Base-by-base conservation (phyloP, 257 asterid genomes). In the Echites panduratus region DNA sequence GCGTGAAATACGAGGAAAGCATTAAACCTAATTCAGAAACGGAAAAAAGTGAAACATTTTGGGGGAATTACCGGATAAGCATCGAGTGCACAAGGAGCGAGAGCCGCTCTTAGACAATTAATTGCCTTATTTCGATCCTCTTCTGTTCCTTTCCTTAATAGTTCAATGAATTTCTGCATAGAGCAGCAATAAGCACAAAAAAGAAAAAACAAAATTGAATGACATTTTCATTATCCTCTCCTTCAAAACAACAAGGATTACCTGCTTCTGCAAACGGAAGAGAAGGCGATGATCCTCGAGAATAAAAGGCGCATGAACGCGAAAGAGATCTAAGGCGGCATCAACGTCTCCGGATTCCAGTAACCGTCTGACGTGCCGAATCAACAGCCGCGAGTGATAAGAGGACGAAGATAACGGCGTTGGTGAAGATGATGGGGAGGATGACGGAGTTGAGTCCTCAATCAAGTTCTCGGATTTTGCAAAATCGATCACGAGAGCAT, bases 231-330 rank as follows among this genome's bases (percentile, higher is more conserved):
- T 24, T 16, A 43, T 53, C 26, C 53, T n/a, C 35, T 62, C 11
- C 41, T 52, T 61, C 24, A 10, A 19, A 47, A 69, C 43, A 50
- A 52, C 26, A 54, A 20, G 50, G n/a, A 12, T 48, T 78, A 82
- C 99, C 98, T 94, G 98, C 80, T 95, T 95, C 80, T 95, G 98
- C 38, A 95, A 78, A 57, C 91, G 96, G 75, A 95, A 95, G 73
- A 95, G 96, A 70, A 95, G 94, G 80, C 96, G 97, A 82, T 87
- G 97, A 86, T 95, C 97, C 45, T 87, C 88, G 72, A 95, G 96
- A 40, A 89, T 84, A 50, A 75, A 77, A 6, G 96, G 96, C 20
- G 96, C 94, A 73, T 86, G 80, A 13, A 78, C 54, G 9, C 85
- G 88, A 68, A 92, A 82, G 73, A 95, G 95, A 79, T 90, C 83